Conservation (phyloP, 768 basidiomycete genomes). For the Suillus paluster region DNA sequence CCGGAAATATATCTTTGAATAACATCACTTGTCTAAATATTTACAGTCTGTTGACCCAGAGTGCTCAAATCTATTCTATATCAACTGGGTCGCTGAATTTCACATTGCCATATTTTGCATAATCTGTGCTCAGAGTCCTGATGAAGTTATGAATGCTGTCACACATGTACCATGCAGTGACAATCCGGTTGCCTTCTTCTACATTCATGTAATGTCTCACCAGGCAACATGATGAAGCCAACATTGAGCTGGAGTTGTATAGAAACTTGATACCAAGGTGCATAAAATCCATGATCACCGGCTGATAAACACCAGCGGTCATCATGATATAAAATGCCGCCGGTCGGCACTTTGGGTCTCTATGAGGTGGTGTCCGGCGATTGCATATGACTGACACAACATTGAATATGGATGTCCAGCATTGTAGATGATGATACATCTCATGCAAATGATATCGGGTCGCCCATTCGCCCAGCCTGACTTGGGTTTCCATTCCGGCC, state of each 20-base stretch:
- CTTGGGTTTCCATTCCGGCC: neutral
- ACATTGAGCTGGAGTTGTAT: neutral
- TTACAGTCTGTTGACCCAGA: neutral
- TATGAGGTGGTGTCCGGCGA: neutral
- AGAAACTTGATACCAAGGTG: neutral
- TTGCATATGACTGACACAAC: neutral
- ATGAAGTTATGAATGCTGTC: neutral
- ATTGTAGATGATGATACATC: neutral
- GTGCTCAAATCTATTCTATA: too few species aligned
- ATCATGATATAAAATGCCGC: slow-evolving; percentile 1
- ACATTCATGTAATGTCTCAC: neutral
- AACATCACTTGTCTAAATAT: neutral
- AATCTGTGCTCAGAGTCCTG: neutral
- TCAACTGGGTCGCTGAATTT: too few species aligned
- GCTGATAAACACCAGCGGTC: neutral
- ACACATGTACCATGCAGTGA: neutral
- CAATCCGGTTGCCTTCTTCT: neutral
- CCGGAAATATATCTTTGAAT: neutral
- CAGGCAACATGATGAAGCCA: neutral
- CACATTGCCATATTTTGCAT: neutral
- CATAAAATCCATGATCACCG: neutral
- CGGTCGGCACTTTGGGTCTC: neutral
- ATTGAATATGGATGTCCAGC: neutral
- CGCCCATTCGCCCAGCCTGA: neutral
- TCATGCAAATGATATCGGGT: neutral